phyloP scores from a whole-genome alignment of 129 eudicot species.

The Sambucus nigra region DNA sequence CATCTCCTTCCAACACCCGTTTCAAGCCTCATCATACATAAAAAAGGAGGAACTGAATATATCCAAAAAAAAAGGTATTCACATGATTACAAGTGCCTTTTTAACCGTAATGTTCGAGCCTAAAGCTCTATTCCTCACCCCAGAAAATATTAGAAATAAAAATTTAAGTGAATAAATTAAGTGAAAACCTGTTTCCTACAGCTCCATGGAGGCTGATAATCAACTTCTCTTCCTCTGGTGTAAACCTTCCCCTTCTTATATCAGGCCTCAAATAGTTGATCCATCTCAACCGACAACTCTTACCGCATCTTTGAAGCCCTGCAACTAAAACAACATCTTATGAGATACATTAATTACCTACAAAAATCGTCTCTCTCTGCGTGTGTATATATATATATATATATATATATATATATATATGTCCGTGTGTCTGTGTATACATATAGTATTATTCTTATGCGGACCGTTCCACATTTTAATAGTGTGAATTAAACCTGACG shows the following conservation, averaged over 20 bases:
- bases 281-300: slow-evolving; percentile 82
- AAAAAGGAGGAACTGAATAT: no score
- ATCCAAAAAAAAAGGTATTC: not conserved
- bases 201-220: slow-evolving; percentile 68
- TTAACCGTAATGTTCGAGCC: not conserved
- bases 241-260: slow-evolving; percentile 67
- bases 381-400: no score
- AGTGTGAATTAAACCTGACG: no score
- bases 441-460: no score
- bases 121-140: no score
- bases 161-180: not conserved
- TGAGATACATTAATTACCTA: no score
- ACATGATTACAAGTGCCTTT: not conserved
- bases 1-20: not conserved
- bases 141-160: not conserved
- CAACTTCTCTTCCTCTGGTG: slow-evolving; percentile 68
- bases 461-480: no score
- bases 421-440: no score
- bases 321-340: slow-evolving; percentile 16
- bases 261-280: slow-evolving; percentile 84
- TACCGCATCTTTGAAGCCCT: slow-evolving; percentile 91
- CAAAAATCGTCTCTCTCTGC: no score
- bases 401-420: no score
- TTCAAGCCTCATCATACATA: no score
- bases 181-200: slow-evolving; percentile 76